A percentile compares a stretch with the other conserved stretches of the same genome.
Evolutionary conservation across 352 stramenopile species (phyloP).

Genomic region (Aphanomyces stellatus): DNA sequence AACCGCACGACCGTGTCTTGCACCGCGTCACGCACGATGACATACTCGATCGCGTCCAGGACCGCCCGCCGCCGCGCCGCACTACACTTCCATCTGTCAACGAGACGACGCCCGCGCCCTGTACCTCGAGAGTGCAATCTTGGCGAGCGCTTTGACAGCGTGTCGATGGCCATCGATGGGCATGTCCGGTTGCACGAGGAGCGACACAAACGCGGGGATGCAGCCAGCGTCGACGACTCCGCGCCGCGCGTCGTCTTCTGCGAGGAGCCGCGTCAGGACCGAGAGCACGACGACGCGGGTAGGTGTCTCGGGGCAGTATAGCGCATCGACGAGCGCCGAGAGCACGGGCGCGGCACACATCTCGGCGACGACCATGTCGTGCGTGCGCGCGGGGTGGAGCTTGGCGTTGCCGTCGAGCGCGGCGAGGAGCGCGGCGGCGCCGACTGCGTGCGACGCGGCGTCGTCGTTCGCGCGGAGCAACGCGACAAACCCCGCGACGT

Average conservation of each 20-base stretch:
- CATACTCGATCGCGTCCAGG: slow-evolving; percentile 3
- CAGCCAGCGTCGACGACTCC: slow-evolving; percentile 55
- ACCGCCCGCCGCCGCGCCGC: neutral
- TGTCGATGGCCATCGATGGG: neutral
- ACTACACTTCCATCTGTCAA: neutral
- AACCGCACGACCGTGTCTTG: neutral
- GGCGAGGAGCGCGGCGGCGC: neutral
- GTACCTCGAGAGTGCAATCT: slow-evolving; percentile 12
- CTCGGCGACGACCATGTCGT: neutral
- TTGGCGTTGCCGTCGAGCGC: slow-evolving; percentile 6
- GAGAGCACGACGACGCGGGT: neutral
- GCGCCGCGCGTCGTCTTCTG: slow-evolving; percentile 22
- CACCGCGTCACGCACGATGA: neutral
- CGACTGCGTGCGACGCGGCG: neutral
- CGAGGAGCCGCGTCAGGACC: neutral
- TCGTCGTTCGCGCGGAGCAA: neutral
- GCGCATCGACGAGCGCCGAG: neutral
- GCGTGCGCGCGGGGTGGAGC: neutral
- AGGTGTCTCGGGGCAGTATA: neutral
- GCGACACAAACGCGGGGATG: slow-evolving; percentile 18
- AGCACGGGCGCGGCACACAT: neutral
- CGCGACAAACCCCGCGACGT: neutral
- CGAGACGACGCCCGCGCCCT: neutral
- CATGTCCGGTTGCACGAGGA: neutral
- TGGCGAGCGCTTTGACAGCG: slow-evolving; percentile 2